These are phyloP conservation scores for Sugiyamaella grinbergsii DNA, from an alignment of 1,139 yeast species.

Conservation along the genomic window DNA sequence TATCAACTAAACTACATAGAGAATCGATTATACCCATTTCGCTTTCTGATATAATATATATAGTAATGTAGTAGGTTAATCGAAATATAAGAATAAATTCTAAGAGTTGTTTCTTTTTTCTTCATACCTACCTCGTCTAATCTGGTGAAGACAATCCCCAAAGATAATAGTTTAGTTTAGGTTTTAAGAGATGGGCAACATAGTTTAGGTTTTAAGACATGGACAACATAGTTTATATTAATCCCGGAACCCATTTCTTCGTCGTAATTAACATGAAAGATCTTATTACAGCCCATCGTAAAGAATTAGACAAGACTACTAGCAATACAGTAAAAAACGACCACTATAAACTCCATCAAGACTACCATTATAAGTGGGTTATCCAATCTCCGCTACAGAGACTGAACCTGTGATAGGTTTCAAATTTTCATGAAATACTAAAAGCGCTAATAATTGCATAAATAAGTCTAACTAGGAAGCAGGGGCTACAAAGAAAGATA, in stretches of 20 bases:
- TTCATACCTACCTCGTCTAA: no score
- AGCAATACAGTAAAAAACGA: constrained; percentile 11
- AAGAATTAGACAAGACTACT: constrained; percentile 10
- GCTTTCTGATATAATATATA: no score
- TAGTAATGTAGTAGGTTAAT: no score
- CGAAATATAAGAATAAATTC: no score
- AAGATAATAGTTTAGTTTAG: no score
- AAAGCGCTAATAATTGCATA: constrained; percentile 21
- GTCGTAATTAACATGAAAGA: constrained; percentile 1
- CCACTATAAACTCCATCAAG: constrained; percentile 23
- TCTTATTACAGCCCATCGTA: background rate
- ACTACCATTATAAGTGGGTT: constrained; percentile 23
- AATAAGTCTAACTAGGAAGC: constrained; percentile 21
- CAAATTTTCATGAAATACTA: constrained; percentile 8
- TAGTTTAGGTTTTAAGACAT: no score
- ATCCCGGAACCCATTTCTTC: constrained; percentile 6
- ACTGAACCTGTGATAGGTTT: constrained; percentile 23
- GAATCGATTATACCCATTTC: no score
- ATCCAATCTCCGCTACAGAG: constrained; percentile 25
- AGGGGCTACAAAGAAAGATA: constrained; percentile 17
- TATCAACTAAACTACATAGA: no score
- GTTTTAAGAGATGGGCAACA: no score
- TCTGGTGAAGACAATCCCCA: no score
- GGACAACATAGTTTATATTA: no score
- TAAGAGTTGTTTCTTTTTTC: no score